Percentiles rank a stretch among this genome's conserved stretches.
Evolutionary conservation across 257 asterid species (phyloP).

Genomic region (Henckelia pumila): DNA sequence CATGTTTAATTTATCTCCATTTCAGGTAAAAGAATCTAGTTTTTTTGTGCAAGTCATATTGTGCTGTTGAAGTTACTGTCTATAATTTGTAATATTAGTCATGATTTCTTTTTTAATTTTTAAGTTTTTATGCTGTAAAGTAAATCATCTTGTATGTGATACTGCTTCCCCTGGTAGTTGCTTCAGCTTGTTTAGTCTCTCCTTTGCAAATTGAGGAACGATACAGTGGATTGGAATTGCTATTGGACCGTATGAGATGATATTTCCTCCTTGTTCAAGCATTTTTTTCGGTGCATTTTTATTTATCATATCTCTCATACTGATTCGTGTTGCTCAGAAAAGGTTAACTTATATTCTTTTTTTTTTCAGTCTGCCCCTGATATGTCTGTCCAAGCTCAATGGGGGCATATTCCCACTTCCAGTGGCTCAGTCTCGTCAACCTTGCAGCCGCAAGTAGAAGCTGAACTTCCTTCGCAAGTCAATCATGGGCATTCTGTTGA

Average conservation of each 20-base stretch:
- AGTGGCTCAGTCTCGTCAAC: slow-evolving; percentile 60
- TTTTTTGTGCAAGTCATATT: slow-evolving; percentile 11
- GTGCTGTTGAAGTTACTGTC: not conserved
- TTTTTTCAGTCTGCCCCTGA: slow-evolving; percentile 65
- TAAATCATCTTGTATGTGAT: not conserved
- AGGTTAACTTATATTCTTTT: not conserved
- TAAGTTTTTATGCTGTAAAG: not conserved
- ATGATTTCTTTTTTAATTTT: not conserved
- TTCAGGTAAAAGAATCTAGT: slow-evolving; percentile 59
- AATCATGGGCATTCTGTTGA: slow-evolving; percentile 48
- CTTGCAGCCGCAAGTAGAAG: slow-evolving; percentile 62
- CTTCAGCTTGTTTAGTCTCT: not conserved
- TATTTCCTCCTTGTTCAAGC: slow-evolving; percentile 1
- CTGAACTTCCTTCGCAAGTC: slow-evolving; percentile 52
- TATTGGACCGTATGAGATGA: not conserved
- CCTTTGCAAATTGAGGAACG: slow-evolving; percentile 5
- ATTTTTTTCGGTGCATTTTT: slow-evolving; percentile 1
- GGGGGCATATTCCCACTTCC: slow-evolving; percentile 76
- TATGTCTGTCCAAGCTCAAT: slow-evolving; percentile 69
- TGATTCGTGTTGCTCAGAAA: not conserved
- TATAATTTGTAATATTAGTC: not conserved
- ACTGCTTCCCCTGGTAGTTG: slow-evolving; percentile 4
- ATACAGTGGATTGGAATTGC: not conserved
- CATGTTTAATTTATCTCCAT: slow-evolving; percentile 82
- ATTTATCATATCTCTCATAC: not conserved